phyloP scores from a whole-genome alignment of 1,284 basidiomycete species.

The Sphagnurus paluster region DNA sequence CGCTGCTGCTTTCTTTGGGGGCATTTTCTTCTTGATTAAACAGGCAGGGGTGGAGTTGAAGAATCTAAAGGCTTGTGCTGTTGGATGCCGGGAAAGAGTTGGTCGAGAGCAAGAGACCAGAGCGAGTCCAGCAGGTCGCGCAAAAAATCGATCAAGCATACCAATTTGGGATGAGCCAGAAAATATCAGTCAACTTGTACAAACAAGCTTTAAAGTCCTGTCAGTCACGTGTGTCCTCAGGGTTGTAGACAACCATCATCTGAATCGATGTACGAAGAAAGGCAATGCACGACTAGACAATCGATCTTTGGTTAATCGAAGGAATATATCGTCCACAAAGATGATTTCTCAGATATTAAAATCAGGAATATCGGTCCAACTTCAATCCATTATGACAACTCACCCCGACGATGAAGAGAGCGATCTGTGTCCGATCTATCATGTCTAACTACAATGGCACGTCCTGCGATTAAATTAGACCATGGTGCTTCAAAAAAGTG shows the following conservation, averaged over 20 bases:
- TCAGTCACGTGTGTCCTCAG: conserved; percentile 7
- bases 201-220: conserved; percentile 11
- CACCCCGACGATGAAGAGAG: too few relatives aligned
- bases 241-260: neutral
- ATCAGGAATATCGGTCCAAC: too few relatives aligned
- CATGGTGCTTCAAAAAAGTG: too few relatives aligned
- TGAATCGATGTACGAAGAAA: too few relatives aligned
- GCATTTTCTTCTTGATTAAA: conserved; percentile 65
- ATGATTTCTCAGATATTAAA: too few relatives aligned
- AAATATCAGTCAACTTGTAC: conserved; percentile 14
- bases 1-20: conserved; percentile 77
- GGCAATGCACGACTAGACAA: too few relatives aligned
- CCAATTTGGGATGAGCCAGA: conserved; percentile 15
- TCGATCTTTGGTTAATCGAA: too few relatives aligned
- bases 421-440: too few relatives aligned
- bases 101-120: conserved; percentile 14
- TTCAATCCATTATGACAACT: too few relatives aligned
- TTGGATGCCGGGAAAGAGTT: conserved; percentile 6
- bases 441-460: too few relatives aligned
- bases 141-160: conserved; percentile 26
- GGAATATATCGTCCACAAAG: too few relatives aligned
- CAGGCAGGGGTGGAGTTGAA: conserved; percentile 29
- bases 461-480: too few relatives aligned
- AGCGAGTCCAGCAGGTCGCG: conserved; percentile 10
- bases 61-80: conserved; percentile 3